Base-by-base conservation (phyloP, 352 stramenopile genomes). In the Phytopythium cucurbitacearum region DNA sequence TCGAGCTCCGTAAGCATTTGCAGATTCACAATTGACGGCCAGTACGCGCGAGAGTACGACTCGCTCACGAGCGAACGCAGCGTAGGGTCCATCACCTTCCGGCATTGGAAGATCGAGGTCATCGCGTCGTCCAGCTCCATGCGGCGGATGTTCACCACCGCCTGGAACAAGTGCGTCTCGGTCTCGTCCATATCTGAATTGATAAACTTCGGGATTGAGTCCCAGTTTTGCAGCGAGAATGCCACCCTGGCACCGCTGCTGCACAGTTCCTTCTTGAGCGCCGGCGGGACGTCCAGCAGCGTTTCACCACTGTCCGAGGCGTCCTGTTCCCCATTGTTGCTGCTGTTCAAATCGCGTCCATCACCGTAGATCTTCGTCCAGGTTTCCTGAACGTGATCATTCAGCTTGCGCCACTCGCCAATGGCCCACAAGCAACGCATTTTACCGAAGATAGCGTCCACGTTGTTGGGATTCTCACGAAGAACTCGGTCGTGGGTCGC, bases 401-500 rank as follows among this genome's bases (percentile, higher is more conserved):
- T 89, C 10, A 99, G 81, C 53, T 94, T 87, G n/a, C 89, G 72
- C 96, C 97, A 99, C 56, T 99, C 91, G 8, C 97, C 97, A 43
- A 98, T 87, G 4, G 97, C 96, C 70, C 98, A 97, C n/a, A 99
- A 74, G 69, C 98, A 99, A 21, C 97, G 89, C 87, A 99, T 98
- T 59, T 97, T 99, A 40, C 98, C 97, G 39, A 99, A 88, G 49
- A 99, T 96, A 12, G 95, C 86, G 65, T 98, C 90, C n/a, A 98
- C 87, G 64, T 99, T 94, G 51, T 86, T 77, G 1, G 80, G 79
- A 5, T 87, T 50, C 5, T 77, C 66, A 21, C 57, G 60, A 0
- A 95, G 54, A 36, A 93, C 77, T 21, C 89, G 72, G 56, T 99
- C 91, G 66, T 99, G 98, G 7, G 97, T 93, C 48, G 71, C 61